phyloP scores from a whole-genome alignment of 2,329 filamentous ascomycete species.

The Cercospora sp. region DNA sequence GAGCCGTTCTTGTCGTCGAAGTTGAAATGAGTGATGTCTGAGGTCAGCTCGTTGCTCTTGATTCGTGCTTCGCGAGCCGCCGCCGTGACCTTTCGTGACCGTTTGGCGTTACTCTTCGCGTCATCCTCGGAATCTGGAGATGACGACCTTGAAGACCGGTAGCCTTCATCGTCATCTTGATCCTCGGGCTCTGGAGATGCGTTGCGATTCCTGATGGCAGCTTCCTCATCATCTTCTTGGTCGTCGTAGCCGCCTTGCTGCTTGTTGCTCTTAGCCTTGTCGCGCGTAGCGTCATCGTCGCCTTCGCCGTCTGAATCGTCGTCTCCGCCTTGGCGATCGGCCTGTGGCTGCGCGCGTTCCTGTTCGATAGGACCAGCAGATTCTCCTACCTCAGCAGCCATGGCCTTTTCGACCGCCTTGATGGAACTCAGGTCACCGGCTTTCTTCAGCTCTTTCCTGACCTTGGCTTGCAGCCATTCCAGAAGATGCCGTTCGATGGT shows the following conservation, averaged over 20 bases:
- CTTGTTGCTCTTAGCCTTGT: constrained; percentile 73
- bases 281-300: constrained; percentile 60
- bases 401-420: constrained; percentile 61
- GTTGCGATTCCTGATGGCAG: constrained; percentile 60
- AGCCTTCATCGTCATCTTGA: constrained; percentile 56
- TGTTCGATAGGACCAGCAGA: constrained; percentile 59
- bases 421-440: constrained; percentile 61
- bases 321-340: constrained; percentile 56
- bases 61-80: constrained; percentile 63
- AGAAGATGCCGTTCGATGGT: constrained; percentile 82
- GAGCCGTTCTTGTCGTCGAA: constrained; percentile 74
- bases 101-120: constrained; percentile 14
- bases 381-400: constrained; percentile 69
- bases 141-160: constrained; percentile 47
- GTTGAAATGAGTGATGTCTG: constrained; percentile 71
- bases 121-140: constrained; percentile 37
- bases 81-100: constrained; percentile 44
- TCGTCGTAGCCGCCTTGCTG: constrained; percentile 84
- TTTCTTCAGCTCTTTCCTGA: constrained; percentile 77
- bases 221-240: constrained; percentile 88
- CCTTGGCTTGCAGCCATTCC: constrained; percentile 66
- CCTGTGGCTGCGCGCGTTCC: constrained; percentile 45
- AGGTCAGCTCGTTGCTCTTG: constrained; percentile 56
- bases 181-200: constrained; percentile 42
- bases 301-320: constrained; percentile 69